Evolutionary conservation across 2,329 filamentous ascomycete species (phyloP).

Genomic region (Cercospora sp.): DNA sequence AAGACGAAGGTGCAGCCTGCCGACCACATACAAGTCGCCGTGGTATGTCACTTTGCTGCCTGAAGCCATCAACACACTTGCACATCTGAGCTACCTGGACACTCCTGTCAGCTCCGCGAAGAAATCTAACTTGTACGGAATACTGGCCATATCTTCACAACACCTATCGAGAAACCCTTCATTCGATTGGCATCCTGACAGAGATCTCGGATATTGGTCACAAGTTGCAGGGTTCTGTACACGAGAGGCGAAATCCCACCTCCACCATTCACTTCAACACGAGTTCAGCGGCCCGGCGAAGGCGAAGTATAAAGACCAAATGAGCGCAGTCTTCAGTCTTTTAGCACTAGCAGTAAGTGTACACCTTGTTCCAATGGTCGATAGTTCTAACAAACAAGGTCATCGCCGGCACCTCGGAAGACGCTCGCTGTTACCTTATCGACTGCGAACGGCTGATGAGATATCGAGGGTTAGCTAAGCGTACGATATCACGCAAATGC

Average conservation of each 20-base stretch:
- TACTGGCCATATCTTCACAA: constrained; percentile 12
- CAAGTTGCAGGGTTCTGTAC: background rate
- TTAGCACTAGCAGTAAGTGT: constrained; percentile 38
- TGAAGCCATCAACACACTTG: constrained; percentile 14
- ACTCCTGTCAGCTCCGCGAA: constrained; percentile 10
- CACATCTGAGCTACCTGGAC: constrained; percentile 9
- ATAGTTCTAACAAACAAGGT: background rate
- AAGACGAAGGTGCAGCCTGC: constrained; percentile 1
- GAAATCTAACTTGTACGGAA: constrained; percentile 9
- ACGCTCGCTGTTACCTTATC: constrained; percentile 41
- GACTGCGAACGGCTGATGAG: constrained; percentile 43
- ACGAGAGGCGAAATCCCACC: constrained; percentile 28
- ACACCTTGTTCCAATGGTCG: no score
- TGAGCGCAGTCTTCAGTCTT: constrained; percentile 41
- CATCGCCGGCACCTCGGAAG: constrained; percentile 30
- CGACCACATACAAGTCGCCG: constrained; percentile 14
- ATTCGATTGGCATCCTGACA: background rate
- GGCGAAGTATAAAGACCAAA: constrained; percentile 44
- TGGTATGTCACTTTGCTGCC: constrained; percentile 10
- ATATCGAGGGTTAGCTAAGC: constrained; percentile 41
- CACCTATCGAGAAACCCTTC: constrained; percentile 5
- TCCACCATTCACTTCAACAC: constrained; percentile 35
- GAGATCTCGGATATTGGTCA: background rate
- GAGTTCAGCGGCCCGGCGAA: constrained; percentile 37
- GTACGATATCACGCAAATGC: constrained; percentile 41